A percentile compares a stretch with the other conserved stretches of the same genome.
phyloP scores from a whole-genome alignment of 106 monocot species.

The Narthecium ossifragum region DNA sequence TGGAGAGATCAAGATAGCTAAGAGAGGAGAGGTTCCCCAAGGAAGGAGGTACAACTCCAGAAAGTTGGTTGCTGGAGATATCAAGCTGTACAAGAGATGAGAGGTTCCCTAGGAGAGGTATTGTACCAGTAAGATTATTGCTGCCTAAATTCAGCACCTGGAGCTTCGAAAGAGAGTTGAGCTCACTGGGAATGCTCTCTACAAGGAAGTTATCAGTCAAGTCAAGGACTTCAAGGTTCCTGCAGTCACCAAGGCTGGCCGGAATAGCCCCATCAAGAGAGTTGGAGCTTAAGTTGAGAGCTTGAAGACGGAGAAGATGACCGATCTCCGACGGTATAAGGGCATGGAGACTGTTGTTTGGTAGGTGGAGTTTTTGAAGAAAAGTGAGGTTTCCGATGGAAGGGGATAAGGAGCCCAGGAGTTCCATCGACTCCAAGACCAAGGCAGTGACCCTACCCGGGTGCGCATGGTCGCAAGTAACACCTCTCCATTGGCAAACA shows the following conservation, averaged over 20 bases:
- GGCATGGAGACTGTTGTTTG: conserved; percentile 20
- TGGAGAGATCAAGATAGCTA: neutral
- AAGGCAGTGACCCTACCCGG: conserved; percentile 13
- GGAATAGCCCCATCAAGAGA: conserved; percentile 29
- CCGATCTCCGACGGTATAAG: conserved; percentile 21
- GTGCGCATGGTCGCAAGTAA: conserved; percentile 6
- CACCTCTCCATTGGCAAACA: conserved; percentile 28
- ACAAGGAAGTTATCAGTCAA: conserved; percentile 19
- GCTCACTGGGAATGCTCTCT: conserved; percentile 11
- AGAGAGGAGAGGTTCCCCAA: conserved; percentile 11
- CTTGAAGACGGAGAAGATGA: neutral
- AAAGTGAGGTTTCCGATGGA: conserved; percentile 29
- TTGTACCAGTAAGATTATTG: conserved; percentile 27
- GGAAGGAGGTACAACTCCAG: conserved; percentile 14
- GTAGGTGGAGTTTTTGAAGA: conserved; percentile 14
- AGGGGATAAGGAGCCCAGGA: conserved; percentile 10
- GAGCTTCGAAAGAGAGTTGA: conserved; percentile 3
- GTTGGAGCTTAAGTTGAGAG: conserved; percentile 25
- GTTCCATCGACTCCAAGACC: conserved; percentile 5
- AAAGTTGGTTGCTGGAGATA: neutral
- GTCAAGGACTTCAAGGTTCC: neutral
- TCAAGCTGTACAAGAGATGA: neutral
- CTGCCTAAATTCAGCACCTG: neutral
- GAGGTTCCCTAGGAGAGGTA: conserved; percentile 3
- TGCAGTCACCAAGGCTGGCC: neutral